Conservation (phyloP, 1,139 yeast species). For the Citeromyces siamensis region DNA sequence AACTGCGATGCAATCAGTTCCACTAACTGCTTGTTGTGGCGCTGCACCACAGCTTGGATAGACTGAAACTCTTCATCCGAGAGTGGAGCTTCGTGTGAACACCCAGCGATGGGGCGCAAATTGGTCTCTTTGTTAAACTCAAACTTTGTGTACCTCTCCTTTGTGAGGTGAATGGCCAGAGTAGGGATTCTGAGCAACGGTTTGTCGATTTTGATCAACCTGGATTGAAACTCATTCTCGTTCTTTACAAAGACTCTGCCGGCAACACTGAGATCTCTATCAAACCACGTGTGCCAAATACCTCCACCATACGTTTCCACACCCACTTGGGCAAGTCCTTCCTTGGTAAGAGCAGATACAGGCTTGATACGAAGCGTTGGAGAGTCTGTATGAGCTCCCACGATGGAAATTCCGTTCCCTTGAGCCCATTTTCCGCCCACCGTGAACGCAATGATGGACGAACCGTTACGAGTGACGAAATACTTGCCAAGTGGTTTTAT, state of each 20-base stretch:
- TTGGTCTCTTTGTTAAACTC: slow-evolving; percentile 88
- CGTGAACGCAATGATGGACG: slow-evolving; percentile 80
- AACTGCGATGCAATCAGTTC: slow-evolving; percentile 58
- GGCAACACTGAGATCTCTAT: slow-evolving; percentile 83
- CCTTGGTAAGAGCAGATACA: slow-evolving; percentile 55
- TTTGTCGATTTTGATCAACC: slow-evolving; percentile 64
- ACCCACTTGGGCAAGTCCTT: slow-evolving; percentile 83
- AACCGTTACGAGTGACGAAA: slow-evolving; percentile 75
- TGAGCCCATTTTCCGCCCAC: slow-evolving; percentile 63
- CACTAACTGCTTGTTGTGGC: slow-evolving; percentile 67
- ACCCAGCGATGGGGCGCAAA: slow-evolving; percentile 53
- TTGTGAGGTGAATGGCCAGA: slow-evolving; percentile 82
- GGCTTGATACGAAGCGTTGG: slow-evolving; percentile 92
- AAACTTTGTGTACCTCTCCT: slow-evolving; percentile 66
- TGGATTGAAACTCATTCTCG: slow-evolving; percentile 39
- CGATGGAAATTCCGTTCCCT: slow-evolving; percentile 79
- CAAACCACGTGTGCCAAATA: slow-evolving; percentile 88
- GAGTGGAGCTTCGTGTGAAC: slow-evolving; percentile 33
- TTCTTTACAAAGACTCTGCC: slow-evolving; percentile 74
- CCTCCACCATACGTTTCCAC: slow-evolving; percentile 96
- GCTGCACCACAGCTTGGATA: slow-evolving; percentile 48
- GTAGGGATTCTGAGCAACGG: slow-evolving; percentile 91
- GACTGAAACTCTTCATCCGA: slow-evolving; percentile 48
- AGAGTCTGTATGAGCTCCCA: slow-evolving; percentile 94
- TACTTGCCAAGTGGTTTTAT: slow-evolving; percentile 53